Evolutionary conservation across 164 flowering plant genomes (phyloP), one percentile per base, ranked within the genome.

Genomic region (Nelumbo lutea): DNA sequence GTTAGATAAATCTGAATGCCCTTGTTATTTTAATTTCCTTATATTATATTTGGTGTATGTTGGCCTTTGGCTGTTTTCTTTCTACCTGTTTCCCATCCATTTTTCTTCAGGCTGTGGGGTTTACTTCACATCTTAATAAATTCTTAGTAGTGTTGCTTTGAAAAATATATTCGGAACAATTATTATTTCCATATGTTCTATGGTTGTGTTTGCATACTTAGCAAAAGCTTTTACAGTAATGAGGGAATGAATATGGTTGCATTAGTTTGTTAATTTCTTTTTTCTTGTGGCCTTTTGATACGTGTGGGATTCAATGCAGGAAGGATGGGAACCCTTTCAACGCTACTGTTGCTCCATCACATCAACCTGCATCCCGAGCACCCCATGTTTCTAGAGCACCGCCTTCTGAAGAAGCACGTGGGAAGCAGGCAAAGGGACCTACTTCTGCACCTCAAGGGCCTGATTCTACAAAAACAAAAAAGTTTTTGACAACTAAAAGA

Each of bases 291-390:
- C 51, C 56, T 46, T 67, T 9, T 40, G 15, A 68, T 70, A 59
- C 73, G 39, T 66, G 48, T 70, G 68, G 38, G 52, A 27, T 71
- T 59, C 42, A 48, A 5, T 85, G 85, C 93, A 95, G 98, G 75
- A 84, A 76, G 61, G 90, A 84, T 77, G 98, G 98, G 52, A 95
- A 95, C 68, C 95, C 79, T 38, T 90, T 90, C 70, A 88, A 89
- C 73, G 65, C 83, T 41, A 76, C 81, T 61, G 62, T 68, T 69
- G 70, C 90, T 59, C 85, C 89, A 44, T 44, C 81, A 14, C 27
- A 27, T 27, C 27, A 27, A 27, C 76, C 88, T 3, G 79, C 84
- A 5, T 76, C 85, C 1, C 89, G 80, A 59, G 56, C 76, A 14
- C 64, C 72, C 27, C 71, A 85, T 41, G 45, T 60, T 67, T 71